Conservation (phyloP, 1,284 basidiomycete species). For the Heterobasidion parviporum region DNA sequence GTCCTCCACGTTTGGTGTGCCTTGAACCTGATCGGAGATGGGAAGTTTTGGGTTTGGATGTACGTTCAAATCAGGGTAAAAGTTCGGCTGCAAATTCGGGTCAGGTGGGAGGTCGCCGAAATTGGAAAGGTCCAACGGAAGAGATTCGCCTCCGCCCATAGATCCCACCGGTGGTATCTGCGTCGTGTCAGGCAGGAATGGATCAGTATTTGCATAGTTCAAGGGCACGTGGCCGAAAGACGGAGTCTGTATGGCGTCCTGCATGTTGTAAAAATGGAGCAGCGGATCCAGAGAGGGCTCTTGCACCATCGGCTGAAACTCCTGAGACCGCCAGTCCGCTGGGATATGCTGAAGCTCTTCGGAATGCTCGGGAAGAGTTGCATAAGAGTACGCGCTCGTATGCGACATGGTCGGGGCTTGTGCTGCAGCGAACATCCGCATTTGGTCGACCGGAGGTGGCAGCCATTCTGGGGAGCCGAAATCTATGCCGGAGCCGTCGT, state of each 20-base stretch:
- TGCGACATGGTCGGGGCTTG: not conserved
- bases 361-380: not conserved
- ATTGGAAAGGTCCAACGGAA: not conserved
- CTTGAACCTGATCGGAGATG: not conserved
- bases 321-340: not conserved
- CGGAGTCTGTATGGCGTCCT: not conserved
- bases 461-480: too few relatives aligned
- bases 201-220: not conserved
- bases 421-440: too few relatives aligned
- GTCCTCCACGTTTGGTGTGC: not conserved
- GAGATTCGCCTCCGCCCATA: not conserved
- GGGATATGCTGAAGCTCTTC: not conserved
- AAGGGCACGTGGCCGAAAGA: not conserved
- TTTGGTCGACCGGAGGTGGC: too few relatives aligned
- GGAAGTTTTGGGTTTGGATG: too few relatives aligned
- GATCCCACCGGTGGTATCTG: not conserved
- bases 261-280: not conserved
- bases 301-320: not conserved
- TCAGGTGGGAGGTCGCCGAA: not conserved
- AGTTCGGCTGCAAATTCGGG: not conserved
- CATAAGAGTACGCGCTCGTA: not conserved
- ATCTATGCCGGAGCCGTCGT: not conserved
- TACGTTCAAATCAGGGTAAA: not conserved
- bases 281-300: not conserved
- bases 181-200: too few relatives aligned